Base-by-base conservation (phyloP, 106 monocot genomes). In the Acanthochlamys bracteata region DNA sequence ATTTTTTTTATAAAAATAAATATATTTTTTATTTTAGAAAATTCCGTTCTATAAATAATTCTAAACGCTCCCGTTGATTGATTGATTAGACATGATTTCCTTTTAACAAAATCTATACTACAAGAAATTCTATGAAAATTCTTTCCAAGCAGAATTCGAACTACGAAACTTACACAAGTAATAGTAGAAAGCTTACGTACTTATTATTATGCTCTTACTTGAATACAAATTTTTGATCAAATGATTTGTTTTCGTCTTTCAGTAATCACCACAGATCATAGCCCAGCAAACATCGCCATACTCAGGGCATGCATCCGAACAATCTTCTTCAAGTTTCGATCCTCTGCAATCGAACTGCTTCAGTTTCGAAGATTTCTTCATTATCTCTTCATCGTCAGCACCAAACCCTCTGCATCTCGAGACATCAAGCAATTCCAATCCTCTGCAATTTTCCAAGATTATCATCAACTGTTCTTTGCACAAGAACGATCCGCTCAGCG, bases 341-440 rank as follows among this genome's bases (percentile, higher is more conserved):
- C 68, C 74, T 8, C 41, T 26, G 40, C n/a, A 63, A 10, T 47
- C 27, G 19, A 75, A 75, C 16, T 19, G 22, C 11, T 69, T 57
- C 47, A 75, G 25, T 1, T 42, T 11, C 1, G 56, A 42, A 25
- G 75, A 61, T 63, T 51, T 63, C 52, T 43, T 63, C 55, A 69
- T 3, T 16, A 75, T 43, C 24, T 75, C 62, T 22, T 64, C 72
- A 7, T 72, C 72, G 7, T 72, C 64, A 10, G 19, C 64, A 14
- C 56, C 56, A 40, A 72, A 64, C 20, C 56, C 72, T 51, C 41
- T 33, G 56, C 64, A 72, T 6, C 25, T 43, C 24, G 42, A 51
- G 17, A 43, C 43, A 12, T 57, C 55, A 63, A 64, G 20, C 25
- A 10, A 16, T 24, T 64, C 54, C 14, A 65, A 42, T 23, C 45